These are phyloP conservation scores for Nymphaea colorata DNA, from an alignment of 164 flowering plant genomes.

Conservation along the genomic window DNA sequence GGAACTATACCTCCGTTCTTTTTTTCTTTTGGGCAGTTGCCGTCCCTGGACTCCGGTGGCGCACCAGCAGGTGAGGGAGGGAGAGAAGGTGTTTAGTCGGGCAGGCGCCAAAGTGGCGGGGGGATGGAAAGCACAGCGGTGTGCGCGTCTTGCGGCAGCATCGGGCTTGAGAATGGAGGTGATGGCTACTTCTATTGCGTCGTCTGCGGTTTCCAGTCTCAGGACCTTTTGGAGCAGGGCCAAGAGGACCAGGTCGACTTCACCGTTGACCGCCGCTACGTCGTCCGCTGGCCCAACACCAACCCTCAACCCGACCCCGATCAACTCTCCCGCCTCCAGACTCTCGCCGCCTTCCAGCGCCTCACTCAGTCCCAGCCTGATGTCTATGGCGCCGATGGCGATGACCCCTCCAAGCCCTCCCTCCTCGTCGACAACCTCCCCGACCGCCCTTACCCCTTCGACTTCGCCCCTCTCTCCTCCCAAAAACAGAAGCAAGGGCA, in stretches of 20 bases:
- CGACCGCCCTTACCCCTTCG: constrained; percentile 24
- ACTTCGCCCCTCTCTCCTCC: constrained; percentile 1
- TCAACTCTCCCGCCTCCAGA: constrained; percentile 8
- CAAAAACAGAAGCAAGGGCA: not conserved
- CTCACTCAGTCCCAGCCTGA: not conserved
- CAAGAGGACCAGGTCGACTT: constrained; percentile 34
- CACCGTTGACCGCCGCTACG: constrained; percentile 11
- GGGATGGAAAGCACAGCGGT: not conserved
- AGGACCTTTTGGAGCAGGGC: constrained; percentile 43
- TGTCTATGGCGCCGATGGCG: constrained; percentile 1
- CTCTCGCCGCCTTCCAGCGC: constrained; percentile 2
- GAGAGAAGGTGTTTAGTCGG: too few relatives aligned
- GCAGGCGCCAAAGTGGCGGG: too few relatives aligned
- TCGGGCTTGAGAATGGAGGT: constrained; percentile 20
- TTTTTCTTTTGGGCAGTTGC: too few relatives aligned
- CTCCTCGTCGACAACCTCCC: constrained; percentile 38
- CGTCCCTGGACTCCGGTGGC: too few relatives aligned
- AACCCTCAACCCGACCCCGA: constrained; percentile 16
- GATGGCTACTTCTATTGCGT: constrained; percentile 64
- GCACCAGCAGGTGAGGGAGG: too few relatives aligned
- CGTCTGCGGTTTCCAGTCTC: constrained; percentile 41
- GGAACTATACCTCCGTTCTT: too few relatives aligned
- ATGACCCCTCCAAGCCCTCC: constrained; percentile 17
- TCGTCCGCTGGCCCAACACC: constrained; percentile 14
- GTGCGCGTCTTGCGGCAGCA: constrained; percentile 27